Evolutionary conservation across 495 filamentous ascomycete genomes (phyloP), one percentile per base, ranked within the genome.

Genomic region (Astrothelium subdiscretum): DNA sequence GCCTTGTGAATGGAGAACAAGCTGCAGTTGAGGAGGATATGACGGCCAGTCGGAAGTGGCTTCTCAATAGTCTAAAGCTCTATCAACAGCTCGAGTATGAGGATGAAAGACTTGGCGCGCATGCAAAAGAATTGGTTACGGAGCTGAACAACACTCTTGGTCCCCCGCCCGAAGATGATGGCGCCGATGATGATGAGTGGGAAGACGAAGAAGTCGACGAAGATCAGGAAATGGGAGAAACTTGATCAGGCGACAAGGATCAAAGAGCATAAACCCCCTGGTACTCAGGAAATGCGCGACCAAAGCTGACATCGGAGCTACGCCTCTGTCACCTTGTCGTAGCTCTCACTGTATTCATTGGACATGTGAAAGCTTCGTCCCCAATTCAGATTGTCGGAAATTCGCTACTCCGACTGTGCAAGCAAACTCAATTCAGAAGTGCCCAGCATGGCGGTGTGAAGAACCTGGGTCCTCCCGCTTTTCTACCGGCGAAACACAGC

Each of bases 21-120:
- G 70, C 63, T 20, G 73, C 73, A 63, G 65, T 68, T 44, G 77
- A 77, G 60, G 72, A 72, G 0, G 71, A 76, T 20, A 81, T 83
- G 80, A 79, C 78, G 38, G 80, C 81, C 1, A 81, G 84, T 62
- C 74, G 82, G 58, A 81, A 84, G 48, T 84, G 83, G 83, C 75
- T 88, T 13, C 76, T 77, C 18, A 81, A 80, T 58, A 83, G 81
- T 64, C 73, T 87, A 20, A 78, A 80, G 64, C 76, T 87, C 10
- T 89, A 82, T 66, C 66, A 77, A 24, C 67, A 76, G 63, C 81
- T 87, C 54, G 84, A 87, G 24, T 89, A 89, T 68, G 87, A 90
- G 66, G 87, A 90, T 67, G 85, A 88, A 27, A 72, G 83, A 62
- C 77, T 90, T 18, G 77, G 79, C 40, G 84, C 85, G 32, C 87